Base-by-base conservation (phyloP, 768 basidiomycete species). In the Chalciporus chontae region DNA sequence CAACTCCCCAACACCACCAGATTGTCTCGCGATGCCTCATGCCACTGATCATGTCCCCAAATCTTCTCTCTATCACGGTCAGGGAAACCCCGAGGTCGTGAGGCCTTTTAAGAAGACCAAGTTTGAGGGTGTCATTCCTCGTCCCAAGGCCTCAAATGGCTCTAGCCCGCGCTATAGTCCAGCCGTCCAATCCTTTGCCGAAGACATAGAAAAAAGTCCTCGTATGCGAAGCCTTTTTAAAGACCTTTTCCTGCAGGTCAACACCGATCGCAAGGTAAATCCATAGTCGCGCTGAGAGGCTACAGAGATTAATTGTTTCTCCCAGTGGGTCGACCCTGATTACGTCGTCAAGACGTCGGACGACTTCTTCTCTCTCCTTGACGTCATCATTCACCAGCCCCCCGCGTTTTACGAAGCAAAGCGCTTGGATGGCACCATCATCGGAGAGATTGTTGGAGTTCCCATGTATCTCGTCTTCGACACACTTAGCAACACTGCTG, bases 401-500 rank as follows among this genome's bases (percentile, higher is more conserved):
- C 55, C 56, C 23, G 14, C n/a, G 4, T 51, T 17, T 41, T 48
- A 48, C 37, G 48, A 37, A 17, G 46, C 41, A 4, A 8, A 34
- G 27, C 29, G 34, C 18, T 34, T 8, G 0, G 46, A 45, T 21
- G 46, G 43, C 44, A 38, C 0, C 5, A 15, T 47, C 29, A 58
- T 62, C 19, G 58, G 55, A 19, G 54, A 57, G 40, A 53, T 55
- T 15, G 43, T 62, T 15, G 61, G 55, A 15, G 53, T 54, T 4
- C 61, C 61, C 0, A 26, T 62, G n/a, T 51, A 36, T 15, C 52
- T 56, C 21, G 10, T 54, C 31, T 37, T 63, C 19, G 58, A 62
- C 39, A 5, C 60, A n/a, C 50, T 62, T 42, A 43, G 61, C 46
- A 62, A 62, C 49, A 63, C 61, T n/a, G 8, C 45, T 15, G 58